Evolutionary conservation across 1,284 basidiomycete species (phyloP).

Genomic region (Ceratobasidium theobromae): DNA sequence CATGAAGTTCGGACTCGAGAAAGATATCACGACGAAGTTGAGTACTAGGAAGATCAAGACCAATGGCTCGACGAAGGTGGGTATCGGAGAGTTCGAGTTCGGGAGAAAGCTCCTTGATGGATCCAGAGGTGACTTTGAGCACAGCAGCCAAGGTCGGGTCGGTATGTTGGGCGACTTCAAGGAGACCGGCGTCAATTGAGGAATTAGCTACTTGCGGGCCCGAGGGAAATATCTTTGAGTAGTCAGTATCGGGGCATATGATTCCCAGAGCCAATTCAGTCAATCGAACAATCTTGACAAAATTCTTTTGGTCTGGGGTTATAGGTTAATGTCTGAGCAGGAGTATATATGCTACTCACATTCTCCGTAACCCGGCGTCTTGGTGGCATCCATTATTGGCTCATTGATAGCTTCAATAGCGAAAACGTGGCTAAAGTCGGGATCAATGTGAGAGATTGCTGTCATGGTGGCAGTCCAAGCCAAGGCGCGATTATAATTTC

Average conservation of each 20-base stretch:
- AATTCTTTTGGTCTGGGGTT: conserved; percentile 63
- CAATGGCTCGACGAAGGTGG: not conserved
- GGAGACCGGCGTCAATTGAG: conserved; percentile 43
- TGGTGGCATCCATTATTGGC: conserved; percentile 63
- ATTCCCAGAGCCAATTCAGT: conserved; percentile 65
- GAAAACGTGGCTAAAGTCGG: conserved; percentile 64
- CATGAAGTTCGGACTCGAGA: no score
- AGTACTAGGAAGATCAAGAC: no score
- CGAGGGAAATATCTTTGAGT: conserved; percentile 48
- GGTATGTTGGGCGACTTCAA: conserved; percentile 41
- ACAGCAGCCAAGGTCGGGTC: conserved; percentile 53
- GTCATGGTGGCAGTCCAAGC: conserved; percentile 80
- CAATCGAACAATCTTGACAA: conserved; percentile 64
- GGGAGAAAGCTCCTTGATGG: conserved; percentile 50
- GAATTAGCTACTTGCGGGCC: not conserved
- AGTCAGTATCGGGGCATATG: conserved; percentile 37
- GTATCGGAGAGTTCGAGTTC: conserved; percentile 36
- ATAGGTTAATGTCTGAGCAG: not conserved
- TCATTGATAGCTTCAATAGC: conserved; percentile 76
- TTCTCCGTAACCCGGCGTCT: conserved; percentile 66
- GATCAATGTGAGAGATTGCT: conserved; percentile 64
- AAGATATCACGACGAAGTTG: no score
- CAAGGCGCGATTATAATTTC: conserved; percentile 72
- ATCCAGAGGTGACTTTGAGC: conserved; percentile 52
- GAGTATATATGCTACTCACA: conserved; percentile 48